Base-by-base conservation (phyloP, 768 basidiomycete genomes). In the Leccinum pellstonianum region DNA sequence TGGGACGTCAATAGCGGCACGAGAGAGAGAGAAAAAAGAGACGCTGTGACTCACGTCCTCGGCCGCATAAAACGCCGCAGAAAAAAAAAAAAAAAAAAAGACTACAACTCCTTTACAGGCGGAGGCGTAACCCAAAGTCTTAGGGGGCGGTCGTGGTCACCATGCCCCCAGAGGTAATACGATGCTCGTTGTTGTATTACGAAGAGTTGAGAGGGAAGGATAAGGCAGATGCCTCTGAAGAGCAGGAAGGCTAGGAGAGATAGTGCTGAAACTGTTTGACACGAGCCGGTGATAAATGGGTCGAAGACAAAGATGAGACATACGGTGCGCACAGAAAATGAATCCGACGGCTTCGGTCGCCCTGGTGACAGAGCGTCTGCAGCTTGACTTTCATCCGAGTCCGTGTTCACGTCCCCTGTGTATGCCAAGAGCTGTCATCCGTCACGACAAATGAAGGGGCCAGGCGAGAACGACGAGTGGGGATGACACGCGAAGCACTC, bases 121-220 rank as follows among this genome's bases (percentile, higher is more conserved):
- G 70, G 63, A 10, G 63, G 55, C 23, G 65, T 56, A 7, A 73
- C 64, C 66, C 65, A 70, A 15, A 64, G 59, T 62, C 64, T 64
- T 10, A 73, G 29, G 23, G 58, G 51, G 23, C 55, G 49, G 67
- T 75, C 65, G 63, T 75, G 59, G 37, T 59, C 67, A 59, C 82
- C 82, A 53, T 80, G 74, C 3, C 86, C 88, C 69, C 81, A 81
- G 11, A 88, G 71, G 72, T 90, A 90, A 76, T 87, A 90, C 54
- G 80, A 74, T 46, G 81, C 78, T 21, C 87, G 79, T 15, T 75
- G 73, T 59, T 77, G 76, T 65, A 89, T 76, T 63, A 81, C 79
- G 56, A 75, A 67, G 49, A 87, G 63, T 62, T 88, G 84, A 25
- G 77, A 75, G 4, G 88, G 88, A 61, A 85, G 75, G 77, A 86